Evolutionary conservation across 495 filamentous ascomycete genomes (phyloP), one percentile per base, ranked within the genome.

Genomic region (Lineolata rhizophorae): DNA sequence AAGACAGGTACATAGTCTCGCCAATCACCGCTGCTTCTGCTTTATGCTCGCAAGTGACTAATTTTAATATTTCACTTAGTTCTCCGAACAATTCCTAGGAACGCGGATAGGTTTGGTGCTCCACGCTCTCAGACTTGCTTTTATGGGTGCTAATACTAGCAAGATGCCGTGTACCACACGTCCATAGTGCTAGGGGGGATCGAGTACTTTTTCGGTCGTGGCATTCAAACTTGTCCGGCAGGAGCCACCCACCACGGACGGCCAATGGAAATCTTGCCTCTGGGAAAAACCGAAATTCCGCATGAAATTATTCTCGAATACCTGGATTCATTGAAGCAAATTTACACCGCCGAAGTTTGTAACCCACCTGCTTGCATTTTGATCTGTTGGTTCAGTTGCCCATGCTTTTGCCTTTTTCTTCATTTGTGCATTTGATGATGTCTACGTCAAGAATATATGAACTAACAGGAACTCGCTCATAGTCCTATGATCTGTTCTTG

Each of bases 131-230:
- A 15, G 27, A 10, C 10, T 26, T 14, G 18, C 13, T 20, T 9
- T 28, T 20, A n/a, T 45, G 14, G 25, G 4, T 21, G n/a, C n/a
- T n/a, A n/a, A 31, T 27, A 35, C 15, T 35, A 50, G 2, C 36
- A 40, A 32, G 83, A 92, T 53, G 84, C 84, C 19, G 66, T 93
- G 27, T 94, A 92, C 46, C 84, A 93, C 43, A 93, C 84, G 0
- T 72, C 82, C 1, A 67, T 97, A 18, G 74, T 93, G 10, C 58
- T 95, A 18, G 64, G 69, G 17, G 73, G 73, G n/a, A 55, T 67
- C 32, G 75, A 81, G 47, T 78, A 76, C 39, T 76, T 70, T 50
- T 80, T 72, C 40, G 75, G 75, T 12, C 52, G 56, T 30, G 83
- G 82, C 28, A 71, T 97, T 20, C 79, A 91, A 41, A 71, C 65